These are phyloP conservation scores for Tylopilus sp. DNA, from an alignment of 768 basidiomycete species.

Conservation along the genomic window DNA sequence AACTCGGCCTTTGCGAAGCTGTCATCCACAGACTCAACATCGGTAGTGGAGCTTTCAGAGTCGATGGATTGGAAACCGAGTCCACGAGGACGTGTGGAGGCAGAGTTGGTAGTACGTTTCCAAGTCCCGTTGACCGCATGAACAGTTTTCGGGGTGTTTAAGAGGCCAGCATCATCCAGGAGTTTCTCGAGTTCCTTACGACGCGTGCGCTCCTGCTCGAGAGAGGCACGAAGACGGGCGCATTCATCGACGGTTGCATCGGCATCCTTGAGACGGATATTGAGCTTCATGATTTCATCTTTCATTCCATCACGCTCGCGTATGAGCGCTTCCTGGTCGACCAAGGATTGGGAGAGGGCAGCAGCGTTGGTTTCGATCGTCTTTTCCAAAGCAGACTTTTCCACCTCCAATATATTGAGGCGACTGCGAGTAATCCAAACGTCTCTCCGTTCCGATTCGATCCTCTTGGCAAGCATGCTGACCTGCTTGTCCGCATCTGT, in stretches of 20 bases:
- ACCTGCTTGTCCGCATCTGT: conserved; percentile 71
- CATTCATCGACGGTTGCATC: conserved; percentile 24
- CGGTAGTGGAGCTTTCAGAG: conserved; percentile 61
- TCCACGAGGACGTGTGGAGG: conserved; percentile 39
- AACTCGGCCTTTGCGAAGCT: conserved; percentile 39
- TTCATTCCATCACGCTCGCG: conserved; percentile 31
- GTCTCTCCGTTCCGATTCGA: conserved; percentile 78
- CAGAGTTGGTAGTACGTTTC: conserved; percentile 21
- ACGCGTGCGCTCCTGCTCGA: conserved; percentile 40
- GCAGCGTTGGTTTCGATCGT: conserved; percentile 36
- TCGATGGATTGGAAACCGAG: conserved; percentile 59
- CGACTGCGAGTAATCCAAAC: conserved; percentile 82
- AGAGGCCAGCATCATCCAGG: conserved; percentile 43
- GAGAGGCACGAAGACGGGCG: conserved; percentile 26
- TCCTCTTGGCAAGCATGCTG: conserved; percentile 57
- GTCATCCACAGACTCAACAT: conserved; percentile 60
- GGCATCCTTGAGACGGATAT: conserved; percentile 30
- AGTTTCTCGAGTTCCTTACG: conserved; percentile 51
- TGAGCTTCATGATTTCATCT: conserved; percentile 26
- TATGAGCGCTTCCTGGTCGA: conserved; percentile 23
- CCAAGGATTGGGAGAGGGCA: conserved; percentile 29
- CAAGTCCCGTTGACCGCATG: conserved; percentile 11
- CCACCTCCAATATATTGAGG: conserved; percentile 60
- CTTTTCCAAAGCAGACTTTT: conserved; percentile 57
- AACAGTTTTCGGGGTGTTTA: conserved; percentile 42